Evolutionary conservation across 306 rosid species (phyloP).

Genomic region (Glycine tomentella): DNA sequence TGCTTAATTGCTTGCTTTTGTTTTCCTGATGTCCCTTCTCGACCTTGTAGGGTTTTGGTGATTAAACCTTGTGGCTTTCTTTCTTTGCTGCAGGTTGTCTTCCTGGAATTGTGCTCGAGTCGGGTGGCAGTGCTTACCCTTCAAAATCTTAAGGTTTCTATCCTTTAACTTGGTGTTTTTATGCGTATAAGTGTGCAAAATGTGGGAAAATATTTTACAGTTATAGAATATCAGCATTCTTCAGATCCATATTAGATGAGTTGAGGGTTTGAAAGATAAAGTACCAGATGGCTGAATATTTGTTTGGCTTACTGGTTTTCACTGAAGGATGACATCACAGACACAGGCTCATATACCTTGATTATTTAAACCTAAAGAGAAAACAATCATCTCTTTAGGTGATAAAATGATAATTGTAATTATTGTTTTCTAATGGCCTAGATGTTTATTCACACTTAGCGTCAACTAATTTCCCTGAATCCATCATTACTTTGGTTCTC

Average conservation of each 20-base stretch:
- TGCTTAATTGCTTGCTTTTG: constrained; percentile 50
- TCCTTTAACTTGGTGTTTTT: constrained; percentile 14
- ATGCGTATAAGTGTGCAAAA: background rate
- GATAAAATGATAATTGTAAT: background rate
- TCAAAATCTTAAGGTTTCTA: constrained; percentile 80
- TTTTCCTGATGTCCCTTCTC: constrained; percentile 21
- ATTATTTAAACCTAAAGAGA: constrained; percentile 35
- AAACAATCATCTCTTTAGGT: background rate
- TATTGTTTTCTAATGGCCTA: constrained; percentile 7
- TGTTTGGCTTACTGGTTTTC: constrained; percentile 22
- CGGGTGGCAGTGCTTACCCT: constrained; percentile 78
- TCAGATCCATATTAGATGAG: constrained; percentile 16
- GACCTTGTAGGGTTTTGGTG: constrained; percentile 22
- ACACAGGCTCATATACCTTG: constrained; percentile 17
- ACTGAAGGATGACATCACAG: background rate
- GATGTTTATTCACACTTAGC: constrained; percentile 10
- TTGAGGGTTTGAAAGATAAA: constrained; percentile 27
- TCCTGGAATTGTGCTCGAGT: constrained; percentile 88
- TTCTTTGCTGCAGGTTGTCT: constrained; percentile 76
- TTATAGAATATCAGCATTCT: constrained; percentile 4
- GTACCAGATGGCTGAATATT: constrained; percentile 19
- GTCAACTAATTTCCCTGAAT: constrained; percentile 17
- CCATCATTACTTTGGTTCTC: constrained; percentile 41
- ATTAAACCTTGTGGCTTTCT: constrained; percentile 34
- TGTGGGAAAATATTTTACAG: background rate